These are phyloP conservation scores for Triadica sebifera DNA, from an alignment of 345 rosid species.

Conservation along the genomic window DNA sequence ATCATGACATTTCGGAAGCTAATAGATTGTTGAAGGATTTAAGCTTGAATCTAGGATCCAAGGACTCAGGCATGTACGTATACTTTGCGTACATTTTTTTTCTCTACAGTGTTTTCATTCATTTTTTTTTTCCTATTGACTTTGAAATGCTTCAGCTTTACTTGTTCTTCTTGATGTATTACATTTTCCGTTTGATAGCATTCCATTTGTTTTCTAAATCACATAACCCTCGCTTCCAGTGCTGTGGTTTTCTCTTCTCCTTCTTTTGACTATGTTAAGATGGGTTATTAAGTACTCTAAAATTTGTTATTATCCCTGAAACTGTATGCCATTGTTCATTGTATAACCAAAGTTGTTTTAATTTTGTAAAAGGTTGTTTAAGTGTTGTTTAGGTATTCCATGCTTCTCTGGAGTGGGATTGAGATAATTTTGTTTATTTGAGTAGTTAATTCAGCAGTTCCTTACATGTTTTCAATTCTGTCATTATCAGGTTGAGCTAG, in stretches of 20 bases:
- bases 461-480: neutral
- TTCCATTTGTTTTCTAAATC: neutral
- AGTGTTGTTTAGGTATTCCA: neutral
- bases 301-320: neutral
- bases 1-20: slow-evolving; percentile 58
- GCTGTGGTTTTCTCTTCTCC: neutral
- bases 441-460: neutral
- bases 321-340: neutral
- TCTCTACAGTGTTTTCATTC: neutral
- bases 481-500: neutral
- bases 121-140: no score
- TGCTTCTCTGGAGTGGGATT: neutral
- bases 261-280: neutral
- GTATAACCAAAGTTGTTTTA: neutral
- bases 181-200: neutral
- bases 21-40: slow-evolving; percentile 63
- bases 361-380: neutral
- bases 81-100: neutral
- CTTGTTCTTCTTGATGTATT: neutral
- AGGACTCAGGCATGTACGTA: slow-evolving; percentile 57
- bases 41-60: slow-evolving; percentile 37
- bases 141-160: neutral
- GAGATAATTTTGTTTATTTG: neutral
- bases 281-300: neutral
- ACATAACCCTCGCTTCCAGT: neutral